Conservation (phyloP, 305 asterid genomes). For the Rubia tinctorum region DNA sequence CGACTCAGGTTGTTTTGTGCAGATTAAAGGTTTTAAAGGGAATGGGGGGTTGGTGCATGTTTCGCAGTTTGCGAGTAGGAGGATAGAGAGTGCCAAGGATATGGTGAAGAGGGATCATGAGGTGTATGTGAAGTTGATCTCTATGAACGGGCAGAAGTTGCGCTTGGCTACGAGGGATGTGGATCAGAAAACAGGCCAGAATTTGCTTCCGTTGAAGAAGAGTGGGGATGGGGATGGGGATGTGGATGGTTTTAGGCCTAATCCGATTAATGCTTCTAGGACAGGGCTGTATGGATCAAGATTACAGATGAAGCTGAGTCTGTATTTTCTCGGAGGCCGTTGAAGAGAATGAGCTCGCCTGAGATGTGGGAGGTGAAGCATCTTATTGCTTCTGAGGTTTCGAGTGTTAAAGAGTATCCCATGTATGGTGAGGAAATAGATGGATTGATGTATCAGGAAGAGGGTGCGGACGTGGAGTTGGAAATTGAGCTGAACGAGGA, state of each 20-base stretch:
- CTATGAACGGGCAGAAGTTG: slow-evolving; percentile 71
- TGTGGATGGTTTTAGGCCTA: slow-evolving; percentile 39
- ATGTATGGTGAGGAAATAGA: slow-evolving; percentile 80
- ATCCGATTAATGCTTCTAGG: slow-evolving; percentile 52
- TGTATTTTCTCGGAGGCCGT: slow-evolving; percentile 71
- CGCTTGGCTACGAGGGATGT: slow-evolving; percentile 93
- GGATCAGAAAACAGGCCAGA: slow-evolving; percentile 83
- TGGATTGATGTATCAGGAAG: slow-evolving; percentile 83
- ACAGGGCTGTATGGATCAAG: slow-evolving; percentile 80
- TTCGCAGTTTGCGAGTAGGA: slow-evolving; percentile 80
- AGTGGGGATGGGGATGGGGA: slow-evolving; percentile 48
- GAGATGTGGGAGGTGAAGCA: slow-evolving; percentile 96
- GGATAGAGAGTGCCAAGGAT: slow-evolving; percentile 84
- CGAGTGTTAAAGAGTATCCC: slow-evolving; percentile 70
- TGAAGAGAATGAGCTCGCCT: slow-evolving; percentile 92
- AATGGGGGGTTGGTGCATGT: slow-evolving; percentile 93
- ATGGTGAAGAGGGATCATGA: slow-evolving; percentile 84
- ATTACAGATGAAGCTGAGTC: slow-evolving; percentile 55
- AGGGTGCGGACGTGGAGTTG: slow-evolving; percentile 91
- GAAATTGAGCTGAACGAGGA: slow-evolving; percentile 92
- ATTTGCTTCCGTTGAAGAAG: slow-evolving; percentile 76
- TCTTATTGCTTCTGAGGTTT: slow-evolving; percentile 80
- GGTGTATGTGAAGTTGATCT: slow-evolving; percentile 82
- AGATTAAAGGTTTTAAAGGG: slow-evolving; percentile 61
- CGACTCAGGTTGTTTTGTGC: slow-evolving; percentile 96